Evolutionary conservation across 108 stramenopile genomes (phyloP), one percentile per base, ranked within the genome.

Genomic region (Hondaea fermentalgiana): DNA sequence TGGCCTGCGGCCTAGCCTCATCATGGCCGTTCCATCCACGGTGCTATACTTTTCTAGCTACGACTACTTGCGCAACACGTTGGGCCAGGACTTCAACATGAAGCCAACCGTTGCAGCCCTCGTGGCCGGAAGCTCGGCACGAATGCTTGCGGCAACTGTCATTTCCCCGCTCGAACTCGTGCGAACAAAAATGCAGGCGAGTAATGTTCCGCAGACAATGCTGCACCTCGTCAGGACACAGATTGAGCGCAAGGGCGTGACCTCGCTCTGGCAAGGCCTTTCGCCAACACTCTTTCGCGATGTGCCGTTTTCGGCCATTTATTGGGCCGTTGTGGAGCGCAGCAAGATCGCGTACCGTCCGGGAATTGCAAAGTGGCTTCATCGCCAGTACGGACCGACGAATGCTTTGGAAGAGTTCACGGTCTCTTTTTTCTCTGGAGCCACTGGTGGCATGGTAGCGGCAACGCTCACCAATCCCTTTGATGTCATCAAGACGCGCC

Each of bases 401-500:
- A 83, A 53, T 23, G 60, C 90, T 25, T n/a, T 88, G 45, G 88
- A 90, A 58, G 89, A 90, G 29, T 88, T 87, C 4, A 88, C 92
- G n/a, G 49, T 87, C 14, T 94, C 96, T 4, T 95, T 99, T 57
- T 23, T 96, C 17, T 93, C 94, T 88, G 97, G 98, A 4, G 92
- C 95, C 21, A 88, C 90, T 3, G 94, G 97, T 4, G 98, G 97
- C 44, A 88, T 92, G 19, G 87, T 98, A 57, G 97, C 98, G 8
- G 96, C 97, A 17, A 60, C 95, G 10, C 57, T 93, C 19, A 98
- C 98, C 5, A 97, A 97, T 8, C 98, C 98, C 10, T 95, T 98
- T 57, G 98, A 99, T 91, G 97, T 98, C 28, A 90, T 97, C 89
- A 99, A 99, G 91, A 98, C 98, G 14, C 87, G 96, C 71, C 91